Evolutionary conservation across 2,329 filamentous ascomycete genomes (phyloP).

Genomic region (Colletotrichum tanaceti): DNA sequence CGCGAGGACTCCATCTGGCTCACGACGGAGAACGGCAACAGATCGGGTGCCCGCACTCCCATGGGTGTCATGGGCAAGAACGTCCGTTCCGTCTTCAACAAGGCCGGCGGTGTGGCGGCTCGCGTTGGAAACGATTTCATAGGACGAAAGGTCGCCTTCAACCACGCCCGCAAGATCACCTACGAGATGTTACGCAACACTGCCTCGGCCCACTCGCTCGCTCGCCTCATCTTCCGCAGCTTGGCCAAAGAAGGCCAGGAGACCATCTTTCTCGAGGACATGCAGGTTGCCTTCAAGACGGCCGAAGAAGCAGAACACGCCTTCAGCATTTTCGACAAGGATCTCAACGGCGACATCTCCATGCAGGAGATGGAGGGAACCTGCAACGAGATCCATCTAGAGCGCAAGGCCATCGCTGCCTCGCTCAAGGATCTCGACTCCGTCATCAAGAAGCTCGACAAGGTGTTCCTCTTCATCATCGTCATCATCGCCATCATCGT

Average conservation of each 20-base stretch:
- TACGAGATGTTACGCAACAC: conserved; percentile 80
- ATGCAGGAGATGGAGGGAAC: conserved; percentile 95
- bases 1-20: conserved; percentile 63
- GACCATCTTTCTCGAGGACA: conserved; percentile 80
- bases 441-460: conserved; percentile 89
- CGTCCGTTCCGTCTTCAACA: conserved; percentile 79
- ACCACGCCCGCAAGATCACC: conserved; percentile 86
- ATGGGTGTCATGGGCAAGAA: conserved; percentile 78
- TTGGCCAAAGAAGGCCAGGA: conserved; percentile 81
- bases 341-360: conserved; percentile 95
- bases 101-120: conserved; percentile 86
- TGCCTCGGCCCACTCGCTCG: conserved; percentile 81
- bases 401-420: conserved; percentile 94
- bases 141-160: conserved; percentile 76
- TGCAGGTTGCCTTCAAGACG: conserved; percentile 81
- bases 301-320: conserved; percentile 89
- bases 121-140: conserved; percentile 93
- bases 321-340: conserved; percentile 94
- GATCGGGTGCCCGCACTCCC: conserved; percentile 78
- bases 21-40: conserved; percentile 49
- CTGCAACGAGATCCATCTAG: conserved; percentile 92
- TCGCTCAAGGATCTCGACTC: conserved; percentile 95
- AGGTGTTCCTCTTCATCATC: conserved; percentile 90
- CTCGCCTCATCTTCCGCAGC: conserved; percentile 87
- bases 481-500: conserved; percentile 83